Evolutionary conservation across 345 rosid genomes (phyloP), one percentile per base, ranked within the genome.

Genomic region (Nasturtium officinale): DNA sequence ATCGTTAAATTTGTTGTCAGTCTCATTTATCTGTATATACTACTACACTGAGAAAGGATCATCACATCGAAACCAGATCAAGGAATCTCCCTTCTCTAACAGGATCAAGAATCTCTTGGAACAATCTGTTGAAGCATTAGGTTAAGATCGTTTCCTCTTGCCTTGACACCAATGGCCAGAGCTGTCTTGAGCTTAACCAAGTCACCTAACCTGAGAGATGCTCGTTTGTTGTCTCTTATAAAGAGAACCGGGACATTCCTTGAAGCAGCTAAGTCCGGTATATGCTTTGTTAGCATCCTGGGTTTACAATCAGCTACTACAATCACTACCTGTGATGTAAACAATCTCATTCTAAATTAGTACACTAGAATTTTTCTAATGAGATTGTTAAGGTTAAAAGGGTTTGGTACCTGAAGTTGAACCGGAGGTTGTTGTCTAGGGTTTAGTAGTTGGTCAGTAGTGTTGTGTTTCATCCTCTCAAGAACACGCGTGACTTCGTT

Each of bases 401-500:
- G 9, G 25, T 2, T 53, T n/a, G n/a, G 33, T 35, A 85, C 97
- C 92, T 88, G 97, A 70, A 90, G 89, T 26, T 58, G 80, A 78
- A 83, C 79, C 0, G 57, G 38, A 56, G 88, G 46, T 23, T n/a
- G 3, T 8, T 38, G 66, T 73, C 66, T 78, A 25, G 30, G 62
- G 20, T 65, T 66, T 59, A 67, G 37, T 61, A 46, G 53, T 1
- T 28, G 48, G 26, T 43, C 13, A 40, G 6, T 21, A 54, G 61
- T 40, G 54, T 51, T 38, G 5, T 83, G 77, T 28, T 74, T 57
- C 96, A 89, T 91, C 30, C 88, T 69, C 74, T 91, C 96, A n/a
- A 91, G 89, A 69, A 65, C 76, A 50, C 93, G 91, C 3, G 93
- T 87, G n/a, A 91, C 96, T 52, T 91, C 97, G 65, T 91, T 91